A percentile compares a stretch with the other conserved stretches of the same genome.
These are phyloP conservation scores for Talaromyces sp. DNA, from an alignment of 2,329 filamentous ascomycete genomes.

Conservation along the genomic window DNA sequence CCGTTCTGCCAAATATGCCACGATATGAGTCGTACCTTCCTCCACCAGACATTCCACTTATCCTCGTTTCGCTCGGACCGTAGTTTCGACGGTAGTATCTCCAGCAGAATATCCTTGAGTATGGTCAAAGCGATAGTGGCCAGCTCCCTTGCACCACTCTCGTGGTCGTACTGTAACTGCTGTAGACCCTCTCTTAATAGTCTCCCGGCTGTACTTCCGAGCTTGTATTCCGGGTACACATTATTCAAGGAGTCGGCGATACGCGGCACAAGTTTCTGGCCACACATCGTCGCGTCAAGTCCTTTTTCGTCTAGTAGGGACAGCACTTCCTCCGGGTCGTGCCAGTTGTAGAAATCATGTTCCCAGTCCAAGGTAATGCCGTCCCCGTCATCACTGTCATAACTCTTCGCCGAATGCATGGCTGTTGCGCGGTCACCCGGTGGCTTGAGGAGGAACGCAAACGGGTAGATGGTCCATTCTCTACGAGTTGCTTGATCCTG, in stretches of 20 bases:
- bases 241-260: constrained; percentile 56
- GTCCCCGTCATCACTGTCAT: constrained; percentile 40
- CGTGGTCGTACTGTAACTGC: constrained; percentile 53
- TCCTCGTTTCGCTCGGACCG: constrained; percentile 19
- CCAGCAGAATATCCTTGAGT: constrained; percentile 46
- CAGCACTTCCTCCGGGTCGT: constrained; percentile 50
- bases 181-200: constrained; percentile 49
- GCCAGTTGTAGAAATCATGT: constrained; percentile 58
- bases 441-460: constrained; percentile 51
- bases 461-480: constrained; percentile 62
- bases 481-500: constrained; percentile 51
- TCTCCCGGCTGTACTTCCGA: constrained; percentile 46
- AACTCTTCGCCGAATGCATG: constrained; percentile 23
- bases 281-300: constrained; percentile 40
- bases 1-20: constrained; percentile 65
- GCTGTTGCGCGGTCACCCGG: not conserved
- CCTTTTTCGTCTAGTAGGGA: constrained; percentile 26
- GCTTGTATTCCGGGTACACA: constrained; percentile 57
- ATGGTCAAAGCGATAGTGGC: constrained; percentile 52
- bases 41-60: constrained; percentile 51
- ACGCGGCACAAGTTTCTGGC: constrained; percentile 50
- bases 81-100: constrained; percentile 18
- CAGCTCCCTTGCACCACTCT: constrained; percentile 58
- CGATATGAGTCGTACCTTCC: constrained; percentile 51
- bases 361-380: constrained; percentile 60